Base-by-base conservation (phyloP, 2,329 filamentous ascomycete species). In the Aspergillus brunneoviolaceus region DNA sequence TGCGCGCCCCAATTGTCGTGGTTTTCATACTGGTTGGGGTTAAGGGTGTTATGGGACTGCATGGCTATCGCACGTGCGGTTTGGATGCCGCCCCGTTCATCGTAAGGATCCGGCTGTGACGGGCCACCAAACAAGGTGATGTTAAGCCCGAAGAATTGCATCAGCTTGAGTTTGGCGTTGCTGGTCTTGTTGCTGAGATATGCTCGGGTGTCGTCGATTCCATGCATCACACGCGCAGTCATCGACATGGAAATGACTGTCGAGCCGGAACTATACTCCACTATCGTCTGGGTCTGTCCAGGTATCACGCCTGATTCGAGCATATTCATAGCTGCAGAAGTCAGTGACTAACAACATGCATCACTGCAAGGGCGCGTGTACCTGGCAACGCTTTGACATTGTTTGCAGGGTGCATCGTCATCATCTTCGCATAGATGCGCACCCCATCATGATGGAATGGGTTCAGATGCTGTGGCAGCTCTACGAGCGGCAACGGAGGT, bases 351-450 rank as follows among this genome's bases (percentile, higher is more conserved):
- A 5, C 19, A 19, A 25, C 11, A 14, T 27, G 12, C 19, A 53
- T 19, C 16, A 12, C 29, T 51, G 25, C 25, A 54, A 10, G 25
- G 1, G 21, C 4, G n/a, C 33, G 33, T 62, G 23, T 66, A 70
- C 69, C 73, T 65, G 86, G 86, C 72, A 89, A 80, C 2, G 82
- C 80, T 68, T 88, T 88, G 64, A 88, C 86, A 51, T 88, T 88
- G 62, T 88, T 84, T 3, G 85, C 84, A 0, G 86, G 85, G 65
- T 85, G 84, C 77, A 84, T 83, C 2, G 84, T 85, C 81, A 88
- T 83, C 84, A 88, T 85, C 74, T 88, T 88, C 42, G 86, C 85
- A 63, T 86, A 87, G 55, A 88, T 86, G 11, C 84, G 80, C 4
- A 88, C 82, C 4, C 84, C 83, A 81, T 87, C 80, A 27, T 79